Evolutionary conservation across 345 rosid genomes (phyloP).

Genomic region (Lepidium africanum): DNA sequence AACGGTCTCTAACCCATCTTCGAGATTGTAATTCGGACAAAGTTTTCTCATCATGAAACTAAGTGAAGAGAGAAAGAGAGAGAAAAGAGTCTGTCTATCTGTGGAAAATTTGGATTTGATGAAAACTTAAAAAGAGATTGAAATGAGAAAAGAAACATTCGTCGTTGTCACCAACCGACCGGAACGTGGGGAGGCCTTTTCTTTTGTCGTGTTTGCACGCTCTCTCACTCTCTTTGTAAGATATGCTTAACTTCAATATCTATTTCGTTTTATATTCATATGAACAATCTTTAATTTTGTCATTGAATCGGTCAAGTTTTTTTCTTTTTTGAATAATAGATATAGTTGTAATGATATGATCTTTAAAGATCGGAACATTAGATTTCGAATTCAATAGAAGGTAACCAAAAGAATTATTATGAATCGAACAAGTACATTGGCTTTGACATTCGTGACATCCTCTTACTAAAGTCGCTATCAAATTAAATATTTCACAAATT

Average conservation of each 20-base stretch:
- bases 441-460: background rate
- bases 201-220: slow-evolving; percentile 83
- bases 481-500: background rate
- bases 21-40: slow-evolving; percentile 77
- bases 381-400: background rate
- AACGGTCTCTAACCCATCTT: slow-evolving; percentile 91
- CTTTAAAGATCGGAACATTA: background rate
- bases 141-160: slow-evolving; percentile 4
- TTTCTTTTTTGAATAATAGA: background rate
- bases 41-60: slow-evolving; percentile 58
- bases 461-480: background rate
- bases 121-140: slow-evolving; percentile 20
- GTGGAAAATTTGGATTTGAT: slow-evolving; percentile 7
- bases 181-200: slow-evolving; percentile 55
- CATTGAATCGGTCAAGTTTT: no score
- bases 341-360: background rate
- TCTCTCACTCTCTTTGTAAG: slow-evolving; percentile 28
- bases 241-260: slow-evolving; percentile 13
- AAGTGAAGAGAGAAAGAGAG: no score
- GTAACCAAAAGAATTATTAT: background rate
- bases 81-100: background rate
- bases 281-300: background rate
- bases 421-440: background rate
- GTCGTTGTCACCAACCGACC: slow-evolving; percentile 63
- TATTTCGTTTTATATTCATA: background rate